Evolutionary conservation across 805 yeast species (phyloP).

Genomic region (Barnettozyma sucrosica): DNA sequence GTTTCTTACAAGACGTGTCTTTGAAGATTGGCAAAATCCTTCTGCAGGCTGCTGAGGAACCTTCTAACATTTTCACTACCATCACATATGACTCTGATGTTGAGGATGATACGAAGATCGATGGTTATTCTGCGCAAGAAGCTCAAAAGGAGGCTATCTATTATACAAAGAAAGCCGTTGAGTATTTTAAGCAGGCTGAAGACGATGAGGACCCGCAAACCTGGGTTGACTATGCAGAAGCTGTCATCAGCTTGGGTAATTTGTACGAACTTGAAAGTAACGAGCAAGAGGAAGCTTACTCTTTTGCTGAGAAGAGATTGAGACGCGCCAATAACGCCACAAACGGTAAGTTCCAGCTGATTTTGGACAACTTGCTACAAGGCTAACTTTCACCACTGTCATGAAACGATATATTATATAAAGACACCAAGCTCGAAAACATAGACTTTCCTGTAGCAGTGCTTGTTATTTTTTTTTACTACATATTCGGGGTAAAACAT

Average conservation of each 20-base stretch:
- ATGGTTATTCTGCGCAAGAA: slow-evolving; percentile 27
- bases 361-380: slow-evolving; percentile 47
- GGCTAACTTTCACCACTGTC: background rate
- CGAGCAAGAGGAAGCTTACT: slow-evolving; percentile 63
- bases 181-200: slow-evolving; percentile 51
- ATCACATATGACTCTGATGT: slow-evolving; percentile 53
- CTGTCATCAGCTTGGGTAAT: slow-evolving; percentile 74
- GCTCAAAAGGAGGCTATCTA: slow-evolving; percentile 46
- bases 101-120: slow-evolving; percentile 27
- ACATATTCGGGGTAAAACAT: no score
- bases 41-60: slow-evolving; percentile 59
- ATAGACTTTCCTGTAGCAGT: background rate
- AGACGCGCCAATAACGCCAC: slow-evolving; percentile 73
- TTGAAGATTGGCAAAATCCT: slow-evolving; percentile 57
- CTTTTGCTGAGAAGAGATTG: slow-evolving; percentile 62
- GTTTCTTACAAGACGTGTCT: slow-evolving; percentile 35
- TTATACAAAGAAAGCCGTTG: slow-evolving; percentile 47
- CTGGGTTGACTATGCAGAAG: slow-evolving; percentile 85
- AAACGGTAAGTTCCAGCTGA: slow-evolving; percentile 65
- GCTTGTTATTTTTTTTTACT: no score
- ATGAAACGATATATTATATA: background rate
- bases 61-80: slow-evolving; percentile 47
- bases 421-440: background rate
- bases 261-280: slow-evolving; percentile 55
- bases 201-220: slow-evolving; percentile 71